Evolutionary conservation across 176 grass and related monocot genomes (phyloP).

Genomic region (Raddia guianensis): DNA sequence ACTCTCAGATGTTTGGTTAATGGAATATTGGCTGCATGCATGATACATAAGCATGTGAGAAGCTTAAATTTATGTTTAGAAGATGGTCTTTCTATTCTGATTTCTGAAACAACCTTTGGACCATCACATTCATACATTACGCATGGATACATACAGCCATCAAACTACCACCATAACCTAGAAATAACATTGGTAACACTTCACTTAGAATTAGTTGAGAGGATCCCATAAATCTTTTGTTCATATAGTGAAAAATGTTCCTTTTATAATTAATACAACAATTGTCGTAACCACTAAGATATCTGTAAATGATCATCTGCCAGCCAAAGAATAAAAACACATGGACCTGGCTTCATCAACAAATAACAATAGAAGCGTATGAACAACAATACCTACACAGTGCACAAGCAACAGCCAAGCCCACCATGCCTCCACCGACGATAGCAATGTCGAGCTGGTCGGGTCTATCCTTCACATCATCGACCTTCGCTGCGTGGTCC

Average conservation of each 20-base stretch:
- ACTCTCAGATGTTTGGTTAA: slow-evolving; percentile 82
- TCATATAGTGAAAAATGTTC: background rate
- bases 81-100: slow-evolving; percentile 1
- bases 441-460: slow-evolving; percentile 75
- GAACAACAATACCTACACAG: slow-evolving; percentile 80
- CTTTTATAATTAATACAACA: background rate
- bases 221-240: background rate
- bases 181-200: background rate
- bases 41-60: slow-evolving; percentile 31
- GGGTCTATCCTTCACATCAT: slow-evolving; percentile 21
- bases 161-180: background rate
- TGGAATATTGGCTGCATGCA: slow-evolving; percentile 60
- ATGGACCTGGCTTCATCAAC: background rate
- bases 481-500: slow-evolving; percentile 36
- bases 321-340: background rate
- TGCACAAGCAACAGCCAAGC: slow-evolving; percentile 84
- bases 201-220: background rate
- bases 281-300: background rate
- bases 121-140: background rate
- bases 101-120: slow-evolving; percentile 16
- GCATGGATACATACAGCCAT: background rate
- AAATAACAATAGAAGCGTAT: background rate
- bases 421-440: slow-evolving; percentile 95
- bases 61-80: background rate
- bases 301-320: background rate